Conservation (phyloP, 108 stramenopile species). For the Cyclostephanos invisitatus region DNA sequence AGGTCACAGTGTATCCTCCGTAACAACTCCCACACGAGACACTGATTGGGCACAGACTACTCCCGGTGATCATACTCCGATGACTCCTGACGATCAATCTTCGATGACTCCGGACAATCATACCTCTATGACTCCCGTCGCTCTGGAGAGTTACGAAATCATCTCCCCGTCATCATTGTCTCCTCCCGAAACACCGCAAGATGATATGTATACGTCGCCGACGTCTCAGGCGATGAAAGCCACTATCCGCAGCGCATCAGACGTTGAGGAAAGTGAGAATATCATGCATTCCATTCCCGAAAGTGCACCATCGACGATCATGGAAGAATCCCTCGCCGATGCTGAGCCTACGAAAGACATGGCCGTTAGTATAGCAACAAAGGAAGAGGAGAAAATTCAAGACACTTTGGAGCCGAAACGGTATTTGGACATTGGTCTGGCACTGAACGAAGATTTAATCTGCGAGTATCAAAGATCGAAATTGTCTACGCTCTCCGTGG, state of each 20-base stretch:
- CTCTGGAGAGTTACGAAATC: not conserved
- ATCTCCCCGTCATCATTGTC: not conserved
- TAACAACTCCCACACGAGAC: slow-evolving; percentile 17
- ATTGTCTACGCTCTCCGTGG: slow-evolving; percentile 71
- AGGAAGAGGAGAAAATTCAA: slow-evolving; percentile 10
- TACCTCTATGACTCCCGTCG: not conserved
- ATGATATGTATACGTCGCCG: slow-evolving; percentile 12
- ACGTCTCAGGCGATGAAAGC: slow-evolving; percentile 3
- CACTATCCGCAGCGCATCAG: slow-evolving; percentile 32
- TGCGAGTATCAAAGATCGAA: slow-evolving; percentile 83
- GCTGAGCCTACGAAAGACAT: not conserved
- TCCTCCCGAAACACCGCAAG: slow-evolving; percentile 11
- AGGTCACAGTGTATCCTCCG: slow-evolving; percentile 3
- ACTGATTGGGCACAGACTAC: not conserved
- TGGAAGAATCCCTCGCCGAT: not conserved
- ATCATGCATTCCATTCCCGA: slow-evolving; percentile 6
- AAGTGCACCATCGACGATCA: not conserved
- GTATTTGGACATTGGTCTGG: slow-evolving; percentile 48
- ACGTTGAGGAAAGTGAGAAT: slow-evolving; percentile 18
- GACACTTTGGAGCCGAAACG: slow-evolving; percentile 6
- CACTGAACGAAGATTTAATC: slow-evolving; percentile 86
- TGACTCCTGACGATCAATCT: not conserved
- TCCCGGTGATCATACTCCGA: not conserved
- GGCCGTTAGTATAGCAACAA: not conserved
- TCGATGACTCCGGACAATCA: not conserved